Evolutionary conservation across 257 asterid species (phyloP).

Genomic region (Gynochthodes officinalis): DNA sequence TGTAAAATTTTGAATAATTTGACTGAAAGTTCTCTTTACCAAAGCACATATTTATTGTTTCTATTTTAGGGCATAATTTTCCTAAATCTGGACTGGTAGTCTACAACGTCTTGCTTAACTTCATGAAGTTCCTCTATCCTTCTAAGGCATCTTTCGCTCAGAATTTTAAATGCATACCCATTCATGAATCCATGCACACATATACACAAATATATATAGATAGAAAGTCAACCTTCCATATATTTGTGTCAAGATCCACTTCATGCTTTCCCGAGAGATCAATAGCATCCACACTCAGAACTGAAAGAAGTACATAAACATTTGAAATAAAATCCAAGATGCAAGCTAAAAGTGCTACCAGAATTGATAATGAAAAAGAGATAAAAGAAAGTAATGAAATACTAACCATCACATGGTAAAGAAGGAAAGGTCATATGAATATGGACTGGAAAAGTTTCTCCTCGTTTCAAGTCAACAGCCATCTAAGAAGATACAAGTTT

Average conservation of each 20-base stretch:
- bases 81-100: neutral
- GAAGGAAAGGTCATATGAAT: constrained; percentile 95
- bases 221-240: constrained; percentile 77
- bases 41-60: neutral
- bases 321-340: constrained; percentile 16
- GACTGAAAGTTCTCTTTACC: neutral
- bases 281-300: constrained; percentile 91
- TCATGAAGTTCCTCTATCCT: constrained; percentile 2
- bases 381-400: constrained; percentile 1
- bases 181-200: neutral
- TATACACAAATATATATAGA: neutral
- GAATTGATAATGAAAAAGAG: neutral
- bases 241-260: constrained; percentile 98
- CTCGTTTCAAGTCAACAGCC: constrained; percentile 92
- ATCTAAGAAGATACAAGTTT: constrained; percentile 54
- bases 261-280: constrained; percentile 99
- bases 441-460: constrained; percentile 96
- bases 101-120: neutral
- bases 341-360: constrained; percentile 3
- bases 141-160: neutral
- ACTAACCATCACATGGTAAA: constrained; percentile 96
- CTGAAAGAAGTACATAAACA: constrained; percentile 38
- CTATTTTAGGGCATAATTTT: neutral
- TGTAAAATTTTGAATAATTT: neutral
- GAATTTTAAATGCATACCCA: neutral